These are phyloP conservation scores for Graphium sp. DNA, from an alignment of 2,329 filamentous ascomycete genomes.

Conservation along the genomic window DNA sequence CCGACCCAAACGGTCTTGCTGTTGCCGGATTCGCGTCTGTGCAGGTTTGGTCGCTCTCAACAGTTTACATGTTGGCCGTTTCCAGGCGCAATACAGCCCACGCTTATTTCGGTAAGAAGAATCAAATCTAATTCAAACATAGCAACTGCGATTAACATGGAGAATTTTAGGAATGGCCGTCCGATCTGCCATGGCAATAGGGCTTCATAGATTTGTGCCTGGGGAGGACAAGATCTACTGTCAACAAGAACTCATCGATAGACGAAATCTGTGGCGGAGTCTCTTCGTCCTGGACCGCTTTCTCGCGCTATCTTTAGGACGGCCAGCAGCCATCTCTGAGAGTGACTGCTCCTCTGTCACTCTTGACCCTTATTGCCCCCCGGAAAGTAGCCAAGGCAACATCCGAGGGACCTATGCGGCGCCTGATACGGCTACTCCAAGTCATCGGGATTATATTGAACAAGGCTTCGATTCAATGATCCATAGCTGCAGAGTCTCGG, in stretches of 20 bases:
- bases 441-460: slow-evolving; percentile 41
- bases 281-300: slow-evolving; percentile 49
- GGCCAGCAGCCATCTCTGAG: slow-evolving; percentile 43
- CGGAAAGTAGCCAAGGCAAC: slow-evolving; percentile 11
- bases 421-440: slow-evolving; percentile 34
- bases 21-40: slow-evolving; percentile 53
- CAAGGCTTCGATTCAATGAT: too few species aligned
- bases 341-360: slow-evolving; percentile 40
- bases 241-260: slow-evolving; percentile 22
- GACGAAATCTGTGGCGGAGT: slow-evolving; percentile 46
- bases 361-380: slow-evolving; percentile 14
- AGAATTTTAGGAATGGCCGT: slow-evolving; percentile 50
- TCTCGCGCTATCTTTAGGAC: slow-evolving; percentile 43
- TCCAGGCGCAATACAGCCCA: slow-evolving; percentile 48
- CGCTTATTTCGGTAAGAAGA: slow-evolving; percentile 34
- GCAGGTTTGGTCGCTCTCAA: slow-evolving; percentile 45
- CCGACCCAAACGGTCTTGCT: too few species aligned
- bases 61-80: slow-evolving; percentile 43
- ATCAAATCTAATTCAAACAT: slow-evolving; percentile 5
- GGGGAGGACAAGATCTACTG: slow-evolving; percentile 39
- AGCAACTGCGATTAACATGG: too few species aligned
- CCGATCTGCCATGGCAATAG: slow-evolving; percentile 42
- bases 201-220: slow-evolving; percentile 38
- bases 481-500: too few species aligned
- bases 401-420: slow-evolving; percentile 26